Evolutionary conservation across 148 eudicot species (phyloP), one percentile per base, ranked within the genome.

Genomic region (Nepenthes mirabilis): DNA sequence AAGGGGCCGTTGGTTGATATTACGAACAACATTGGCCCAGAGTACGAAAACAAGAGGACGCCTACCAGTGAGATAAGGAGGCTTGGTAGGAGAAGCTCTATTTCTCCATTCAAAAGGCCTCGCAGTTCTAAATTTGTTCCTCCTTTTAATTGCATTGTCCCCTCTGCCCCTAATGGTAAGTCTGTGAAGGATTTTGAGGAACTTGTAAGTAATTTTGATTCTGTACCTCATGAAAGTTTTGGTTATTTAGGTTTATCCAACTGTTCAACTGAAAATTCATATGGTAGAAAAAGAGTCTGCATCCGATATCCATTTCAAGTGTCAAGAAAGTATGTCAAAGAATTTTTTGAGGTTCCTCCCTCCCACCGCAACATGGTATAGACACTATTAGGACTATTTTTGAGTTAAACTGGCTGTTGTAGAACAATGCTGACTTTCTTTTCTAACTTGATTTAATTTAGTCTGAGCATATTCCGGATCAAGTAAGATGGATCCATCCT

Each of bases 61-160:
- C 23, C 58, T 62, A 55, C 65, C 37, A 65, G 70, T 66, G 86
- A 73, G 43, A 74, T 79, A 57, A 80, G 72, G 64, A 77, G 64
- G 70, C 43, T 68, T 14, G 76, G 82, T 56, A 78, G 64, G 70
- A 75, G 64, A 67, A 75, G 60, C 69, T 78, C 78, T 50, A 62
- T 62, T 43, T 80, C 95, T 64, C 79, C 97, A 65, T 93, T 93
- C 74, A 93, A 88, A 79, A 88, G 72, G 79, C 98, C 98, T 55
- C 80, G 95, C 5, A 75, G 34, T 75, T 82, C 90, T 65, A 81
- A 70, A 78, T 85, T 86, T 61, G 61, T 75, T 37, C 73, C 84
- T 67, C 91, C 98, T 45, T 54, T 88, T 50, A 85, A 70, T 64
- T 58, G 48, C 56, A 75, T 69, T 36, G 50, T 56, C 33, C 52